A percentile compares a stretch with the other conserved stretches of the same genome.
Evolutionary conservation across 169 alveolate genomes (phyloP).

Genomic region (Babesia divergens): DNA sequence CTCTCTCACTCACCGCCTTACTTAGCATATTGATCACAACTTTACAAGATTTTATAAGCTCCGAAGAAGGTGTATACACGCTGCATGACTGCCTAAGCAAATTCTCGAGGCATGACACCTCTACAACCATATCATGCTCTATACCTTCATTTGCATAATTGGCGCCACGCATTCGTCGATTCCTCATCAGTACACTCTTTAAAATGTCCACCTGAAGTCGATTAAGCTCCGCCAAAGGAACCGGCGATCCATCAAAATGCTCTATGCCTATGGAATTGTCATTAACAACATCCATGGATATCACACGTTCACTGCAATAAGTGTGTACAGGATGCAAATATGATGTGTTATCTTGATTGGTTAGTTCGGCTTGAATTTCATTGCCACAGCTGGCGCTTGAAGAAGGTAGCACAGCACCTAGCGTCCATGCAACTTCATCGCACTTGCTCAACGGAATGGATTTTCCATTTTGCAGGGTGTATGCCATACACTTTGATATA

Average conservation of each 20-base stretch:
- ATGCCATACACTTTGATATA: conserved; percentile 2
- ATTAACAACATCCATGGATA: neutral
- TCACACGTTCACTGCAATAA: too few relatives aligned
- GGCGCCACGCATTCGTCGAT: too few relatives aligned
- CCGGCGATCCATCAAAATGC: conserved; percentile 20
- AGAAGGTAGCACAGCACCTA: neutral
- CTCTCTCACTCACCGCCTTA: too few relatives aligned
- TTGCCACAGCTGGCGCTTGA: too few relatives aligned
- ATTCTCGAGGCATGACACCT: neutral
- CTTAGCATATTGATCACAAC: too few relatives aligned
- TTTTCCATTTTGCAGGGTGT: neutral
- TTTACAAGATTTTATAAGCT: too few relatives aligned
- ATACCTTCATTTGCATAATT: too few relatives aligned
- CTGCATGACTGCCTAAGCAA: neutral
- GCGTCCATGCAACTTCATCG: neutral
- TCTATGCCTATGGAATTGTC: neutral
- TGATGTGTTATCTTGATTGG: neutral
- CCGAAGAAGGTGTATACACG: neutral
- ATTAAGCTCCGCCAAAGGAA: conserved; percentile 7
- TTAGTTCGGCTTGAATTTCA: neutral
- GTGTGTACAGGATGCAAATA: too few relatives aligned
- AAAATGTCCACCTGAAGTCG: conserved; percentile 3
- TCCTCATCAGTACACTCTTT: too few relatives aligned
- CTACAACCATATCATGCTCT: too few relatives aligned
- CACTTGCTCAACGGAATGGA: neutral